phyloP scores from a whole-genome alignment of 2,329 filamentous ascomycete genomes.

The Thelonectria blattea region DNA sequence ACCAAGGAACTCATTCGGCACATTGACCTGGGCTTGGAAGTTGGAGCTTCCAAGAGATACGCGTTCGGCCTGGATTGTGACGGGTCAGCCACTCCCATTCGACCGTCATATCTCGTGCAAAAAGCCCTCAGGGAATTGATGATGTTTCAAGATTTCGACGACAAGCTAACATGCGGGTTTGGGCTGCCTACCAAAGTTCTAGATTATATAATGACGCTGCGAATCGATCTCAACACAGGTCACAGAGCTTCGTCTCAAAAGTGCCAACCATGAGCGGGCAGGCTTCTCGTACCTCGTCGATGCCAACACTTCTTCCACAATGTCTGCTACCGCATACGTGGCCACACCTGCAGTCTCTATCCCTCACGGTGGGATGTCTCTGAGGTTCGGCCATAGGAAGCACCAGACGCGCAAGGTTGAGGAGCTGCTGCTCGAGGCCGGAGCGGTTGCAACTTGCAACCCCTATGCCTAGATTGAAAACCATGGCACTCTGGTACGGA shows the following conservation, averaged over 20 bases:
- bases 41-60: constrained; percentile 39
- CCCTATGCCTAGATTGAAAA: constrained; percentile 43
- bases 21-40: constrained; percentile 40
- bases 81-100: background rate
- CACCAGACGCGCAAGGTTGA: constrained; percentile 25
- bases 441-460: constrained; percentile 27
- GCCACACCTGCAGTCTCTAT: constrained; percentile 39
- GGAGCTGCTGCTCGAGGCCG: constrained; percentile 35
- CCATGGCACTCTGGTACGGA: constrained; percentile 45
- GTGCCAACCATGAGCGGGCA: constrained; percentile 37
- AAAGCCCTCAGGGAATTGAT: constrained; percentile 31
- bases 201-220: no score
- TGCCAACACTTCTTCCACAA: constrained; percentile 38
- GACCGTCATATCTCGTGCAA: constrained; percentile 19
- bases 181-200: no score
- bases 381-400: constrained; percentile 21
- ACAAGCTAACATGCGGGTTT: background rate
- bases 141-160: constrained; percentile 39
- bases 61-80: background rate
- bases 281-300: constrained; percentile 39
- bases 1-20: constrained; percentile 35
- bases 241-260: constrained; percentile 36
- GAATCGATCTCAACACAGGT: no score
- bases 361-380: constrained; percentile 40
- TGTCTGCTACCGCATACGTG: constrained; percentile 36